Evolutionary conservation across 306 rosid genomes (phyloP).

Genomic region (Begonia fuchsioides): DNA sequence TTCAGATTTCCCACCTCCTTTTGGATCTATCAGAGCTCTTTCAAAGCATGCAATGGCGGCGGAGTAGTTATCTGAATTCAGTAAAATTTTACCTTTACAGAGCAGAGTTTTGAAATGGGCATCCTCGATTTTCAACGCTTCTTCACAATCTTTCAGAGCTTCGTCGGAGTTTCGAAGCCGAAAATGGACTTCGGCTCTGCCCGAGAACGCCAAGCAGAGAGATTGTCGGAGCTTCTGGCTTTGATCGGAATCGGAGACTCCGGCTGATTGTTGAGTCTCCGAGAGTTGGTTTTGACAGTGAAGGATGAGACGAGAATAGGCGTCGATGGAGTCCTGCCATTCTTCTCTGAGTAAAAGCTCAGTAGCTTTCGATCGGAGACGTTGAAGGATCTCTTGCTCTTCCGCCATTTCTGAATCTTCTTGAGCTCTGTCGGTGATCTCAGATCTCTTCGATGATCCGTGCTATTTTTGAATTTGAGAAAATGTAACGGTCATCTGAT

Average conservation of each 20-base stretch:
- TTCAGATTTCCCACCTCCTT: no score
- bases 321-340: slow-evolving; percentile 42
- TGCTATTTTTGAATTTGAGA: slow-evolving; percentile 3
- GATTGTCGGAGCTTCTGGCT: slow-evolving; percentile 39
- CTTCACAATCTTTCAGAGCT: slow-evolving; percentile 59
- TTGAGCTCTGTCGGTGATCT: slow-evolving; percentile 1
- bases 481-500: slow-evolving; percentile 25
- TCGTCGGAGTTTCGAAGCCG: slow-evolving; percentile 28
- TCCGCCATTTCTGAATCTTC: slow-evolving; percentile 25
- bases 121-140: slow-evolving; percentile 38
- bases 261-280: not conserved
- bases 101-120: slow-evolving; percentile 73
- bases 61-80: no score
- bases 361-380: slow-evolving; percentile 70
- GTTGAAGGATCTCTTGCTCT: slow-evolving; percentile 25
- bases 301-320: slow-evolving; percentile 47
- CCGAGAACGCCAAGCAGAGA: slow-evolving; percentile 61
- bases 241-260: slow-evolving; percentile 9
- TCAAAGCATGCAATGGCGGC: no score
- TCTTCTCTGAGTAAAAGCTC: slow-evolving; percentile 78
- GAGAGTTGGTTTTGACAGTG: slow-evolving; percentile 32
- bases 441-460: slow-evolving; percentile 1
- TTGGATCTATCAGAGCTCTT: no score
- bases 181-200: slow-evolving; percentile 63
- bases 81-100: slow-evolving; percentile 74